Conservation (phyloP, 2,329 filamentous ascomycete genomes). For the Macrophomina pseudophaseolina region DNA sequence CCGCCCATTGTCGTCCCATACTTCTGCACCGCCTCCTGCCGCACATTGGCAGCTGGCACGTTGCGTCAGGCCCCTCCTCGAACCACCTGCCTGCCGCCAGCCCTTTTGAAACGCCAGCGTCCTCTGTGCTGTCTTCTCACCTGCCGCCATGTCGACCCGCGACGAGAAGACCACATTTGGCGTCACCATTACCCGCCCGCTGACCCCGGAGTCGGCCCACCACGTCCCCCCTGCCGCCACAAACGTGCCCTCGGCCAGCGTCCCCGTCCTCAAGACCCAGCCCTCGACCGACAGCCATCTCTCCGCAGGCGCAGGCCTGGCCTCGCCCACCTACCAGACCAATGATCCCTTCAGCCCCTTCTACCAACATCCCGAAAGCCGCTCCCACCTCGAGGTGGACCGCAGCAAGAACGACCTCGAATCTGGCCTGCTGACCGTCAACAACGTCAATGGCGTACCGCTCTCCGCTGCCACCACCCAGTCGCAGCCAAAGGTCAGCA, state of each 20-base stretch:
- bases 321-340: constrained; percentile 34
- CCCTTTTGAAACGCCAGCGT: constrained; percentile 2
- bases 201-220: constrained; percentile 14
- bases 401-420: constrained; percentile 31
- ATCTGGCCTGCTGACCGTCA: constrained; percentile 45
- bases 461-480: constrained; percentile 46
- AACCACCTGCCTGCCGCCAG: constrained; percentile 14
- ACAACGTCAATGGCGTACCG: constrained; percentile 44
- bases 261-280: constrained; percentile 15
- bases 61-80: background rate
- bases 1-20: background rate
- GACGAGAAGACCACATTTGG: constrained; percentile 27
- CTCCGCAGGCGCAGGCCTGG: background rate
- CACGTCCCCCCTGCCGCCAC: background rate
- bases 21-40: constrained; percentile 13
- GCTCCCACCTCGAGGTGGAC: constrained; percentile 26
- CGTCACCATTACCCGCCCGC: constrained; percentile 25
- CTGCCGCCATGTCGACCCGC: constrained; percentile 14
- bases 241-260: background rate
- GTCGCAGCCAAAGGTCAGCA: constrained; percentile 44
- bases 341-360: constrained; percentile 53
- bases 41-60: constrained; percentile 15
- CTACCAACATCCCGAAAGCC: constrained; percentile 51
- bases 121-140: background rate
- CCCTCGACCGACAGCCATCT: constrained; percentile 22